A percentile compares a stretch with the other conserved stretches of the same genome.
These are phyloP conservation scores for Pelargonium australe DNA, from an alignment of 441 rosid species.

Conservation along the genomic window DNA sequence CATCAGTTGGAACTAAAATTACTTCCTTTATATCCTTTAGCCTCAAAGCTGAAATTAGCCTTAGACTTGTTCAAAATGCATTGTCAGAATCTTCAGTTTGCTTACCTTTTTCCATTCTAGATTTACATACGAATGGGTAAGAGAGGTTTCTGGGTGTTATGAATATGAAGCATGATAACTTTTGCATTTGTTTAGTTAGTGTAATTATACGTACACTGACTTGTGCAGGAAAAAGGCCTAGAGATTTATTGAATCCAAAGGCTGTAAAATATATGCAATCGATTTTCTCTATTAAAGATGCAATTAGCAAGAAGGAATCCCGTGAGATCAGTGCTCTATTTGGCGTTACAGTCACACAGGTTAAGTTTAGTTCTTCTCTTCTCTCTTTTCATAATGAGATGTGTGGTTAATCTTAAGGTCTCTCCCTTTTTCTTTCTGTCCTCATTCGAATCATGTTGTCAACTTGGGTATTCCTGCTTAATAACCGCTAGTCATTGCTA, in stretches of 20 bases:
- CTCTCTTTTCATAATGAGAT: not conserved
- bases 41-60: not conserved
- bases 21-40: conserved; percentile 1
- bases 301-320: conserved; percentile 85
- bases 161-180: not conserved
- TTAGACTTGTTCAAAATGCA: not conserved
- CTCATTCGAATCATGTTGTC: not conserved
- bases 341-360: conserved; percentile 89
- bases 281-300: conserved; percentile 84
- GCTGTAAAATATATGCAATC: conserved; percentile 92
- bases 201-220: conserved; percentile 14
- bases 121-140: too few relatives aligned
- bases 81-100: conserved; percentile 1
- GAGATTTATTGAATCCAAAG: conserved; percentile 92
- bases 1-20: not conserved
- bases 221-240: conserved; percentile 86
- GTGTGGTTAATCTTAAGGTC: not conserved
- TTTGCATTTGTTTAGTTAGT: conserved; percentile 21
- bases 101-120: not conserved
- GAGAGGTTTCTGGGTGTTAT: not conserved
- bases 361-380: conserved; percentile 14
- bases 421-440: not conserved
- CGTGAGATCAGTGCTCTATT: conserved; percentile 89
- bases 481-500: not conserved
- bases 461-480: not conserved